Evolutionary conservation across 2,329 filamentous ascomycete genomes (phyloP).

Genomic region (Lachnellula subtilissima): DNA sequence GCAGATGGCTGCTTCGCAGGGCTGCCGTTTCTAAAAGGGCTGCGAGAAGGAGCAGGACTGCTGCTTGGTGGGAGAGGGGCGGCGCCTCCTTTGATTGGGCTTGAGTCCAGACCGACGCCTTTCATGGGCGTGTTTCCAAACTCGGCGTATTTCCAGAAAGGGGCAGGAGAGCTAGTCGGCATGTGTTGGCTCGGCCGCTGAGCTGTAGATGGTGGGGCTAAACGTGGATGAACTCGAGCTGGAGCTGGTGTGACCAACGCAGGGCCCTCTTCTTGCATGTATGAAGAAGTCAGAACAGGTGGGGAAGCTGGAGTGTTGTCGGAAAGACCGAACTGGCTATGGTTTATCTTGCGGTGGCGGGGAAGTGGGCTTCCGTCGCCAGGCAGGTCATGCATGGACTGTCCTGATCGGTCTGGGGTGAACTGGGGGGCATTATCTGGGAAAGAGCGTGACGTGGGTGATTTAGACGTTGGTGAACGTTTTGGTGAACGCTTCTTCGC

Average conservation of each 20-base stretch:
- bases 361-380: slow-evolving; percentile 58
- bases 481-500: slow-evolving; percentile 53
- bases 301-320: slow-evolving; percentile 51
- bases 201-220: slow-evolving; percentile 75
- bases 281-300: slow-evolving; percentile 58
- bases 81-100: slow-evolving; percentile 48
- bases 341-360: slow-evolving; percentile 43
- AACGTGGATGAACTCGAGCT: slow-evolving; percentile 64
- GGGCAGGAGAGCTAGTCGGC: slow-evolving; percentile 78
- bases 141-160: slow-evolving; percentile 84
- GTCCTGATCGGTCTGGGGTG: slow-evolving; percentile 53
- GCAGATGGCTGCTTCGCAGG: slow-evolving; percentile 16
- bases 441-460: slow-evolving; percentile 50
- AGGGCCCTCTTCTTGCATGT: slow-evolving; percentile 53
- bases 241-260: slow-evolving; percentile 70
- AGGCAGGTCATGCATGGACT: slow-evolving; percentile 29
- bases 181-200: slow-evolving; percentile 80
- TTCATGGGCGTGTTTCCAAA: slow-evolving; percentile 66
- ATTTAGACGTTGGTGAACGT: slow-evolving; percentile 46
- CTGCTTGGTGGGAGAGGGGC: slow-evolving; percentile 46
- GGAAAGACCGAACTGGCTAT: slow-evolving; percentile 42
- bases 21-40: slow-evolving; percentile 23
- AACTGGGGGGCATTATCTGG: slow-evolving; percentile 42
- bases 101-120: slow-evolving; percentile 50
- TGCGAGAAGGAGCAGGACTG: slow-evolving; percentile 38